Evolutionary conservation across 306 rosid species (phyloP).

Genomic region (Citrullus mucosospermus): DNA sequence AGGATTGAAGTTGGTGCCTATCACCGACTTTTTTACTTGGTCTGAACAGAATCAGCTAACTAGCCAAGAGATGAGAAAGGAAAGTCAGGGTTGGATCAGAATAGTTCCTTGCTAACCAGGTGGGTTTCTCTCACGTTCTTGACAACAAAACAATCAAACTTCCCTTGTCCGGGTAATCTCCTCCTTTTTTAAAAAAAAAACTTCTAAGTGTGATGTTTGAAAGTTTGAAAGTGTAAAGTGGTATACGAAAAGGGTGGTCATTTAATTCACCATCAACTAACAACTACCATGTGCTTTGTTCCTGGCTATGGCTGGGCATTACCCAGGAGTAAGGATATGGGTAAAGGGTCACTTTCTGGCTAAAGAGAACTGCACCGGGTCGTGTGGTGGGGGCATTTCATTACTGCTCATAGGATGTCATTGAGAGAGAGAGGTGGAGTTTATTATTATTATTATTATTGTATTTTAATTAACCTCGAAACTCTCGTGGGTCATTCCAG

Average conservation of each 20-base stretch:
- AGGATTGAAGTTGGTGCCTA: not conserved
- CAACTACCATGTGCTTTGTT: slow-evolving; percentile 10
- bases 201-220: not conserved
- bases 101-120: slow-evolving; percentile 6
- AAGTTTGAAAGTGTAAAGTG: not conserved
- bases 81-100: slow-evolving; percentile 5
- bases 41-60: not conserved
- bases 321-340: not conserved
- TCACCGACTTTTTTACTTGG: slow-evolving; percentile 5
- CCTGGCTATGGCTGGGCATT: not conserved
- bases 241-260: not conserved
- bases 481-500: slow-evolving; percentile 1
- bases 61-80: slow-evolving; percentile 4
- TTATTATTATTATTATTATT: not conserved
- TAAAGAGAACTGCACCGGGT: not conserved
- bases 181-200: not conserved
- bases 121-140: not conserved
- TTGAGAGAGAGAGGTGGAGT: not conserved
- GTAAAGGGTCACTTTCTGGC: slow-evolving; percentile 8
- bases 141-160: not conserved
- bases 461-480: not conserved
- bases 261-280: slow-evolving; percentile 6
- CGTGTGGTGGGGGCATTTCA: slow-evolving; percentile 4
- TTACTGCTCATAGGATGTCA: not conserved
- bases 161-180: not conserved